Conservation (phyloP, 2,329 filamentous ascomycete genomes). For the Diaporthe caulivora region DNA sequence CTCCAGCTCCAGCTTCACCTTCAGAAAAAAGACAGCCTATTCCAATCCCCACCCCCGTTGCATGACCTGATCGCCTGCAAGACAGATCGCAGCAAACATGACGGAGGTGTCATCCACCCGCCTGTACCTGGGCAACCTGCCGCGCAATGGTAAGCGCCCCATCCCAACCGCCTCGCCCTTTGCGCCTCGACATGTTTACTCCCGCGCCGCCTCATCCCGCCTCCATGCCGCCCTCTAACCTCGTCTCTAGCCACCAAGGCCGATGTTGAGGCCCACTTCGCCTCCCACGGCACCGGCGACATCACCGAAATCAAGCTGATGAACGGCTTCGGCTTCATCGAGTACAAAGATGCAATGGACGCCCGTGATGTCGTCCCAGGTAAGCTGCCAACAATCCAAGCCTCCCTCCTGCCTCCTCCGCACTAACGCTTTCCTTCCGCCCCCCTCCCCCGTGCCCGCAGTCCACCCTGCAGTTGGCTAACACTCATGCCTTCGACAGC, state of each 20-base stretch:
- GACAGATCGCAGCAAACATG: slow-evolving; percentile 63
- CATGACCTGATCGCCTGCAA: slow-evolving; percentile 36
- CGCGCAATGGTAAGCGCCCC: slow-evolving; percentile 84
- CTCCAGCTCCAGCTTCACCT: not conserved
- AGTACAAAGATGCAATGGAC: slow-evolving; percentile 99
- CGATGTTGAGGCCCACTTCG: slow-evolving; percentile 96
- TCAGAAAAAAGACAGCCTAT: slow-evolving; percentile 2
- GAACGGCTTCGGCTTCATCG: slow-evolving; percentile 99
- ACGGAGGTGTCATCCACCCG: slow-evolving; percentile 93
- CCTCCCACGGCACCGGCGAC: slow-evolving; percentile 94
- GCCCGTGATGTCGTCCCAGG: slow-evolving; percentile 98
- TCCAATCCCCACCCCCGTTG: slow-evolving; percentile 23
- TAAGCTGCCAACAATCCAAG: slow-evolving; percentile 60
- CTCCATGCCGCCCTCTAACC: slow-evolving; percentile 19
- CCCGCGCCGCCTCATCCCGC: slow-evolving; percentile 41
- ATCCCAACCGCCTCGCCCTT: slow-evolving; percentile 27
- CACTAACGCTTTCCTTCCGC: slow-evolving; percentile 38
- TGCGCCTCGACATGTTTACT: slow-evolving; percentile 28
- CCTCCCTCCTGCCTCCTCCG: slow-evolving; percentile 16
- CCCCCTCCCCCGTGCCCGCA: slow-evolving; percentile 41
- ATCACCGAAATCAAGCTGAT: slow-evolving; percentile 99
- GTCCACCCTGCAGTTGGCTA: slow-evolving; percentile 39
- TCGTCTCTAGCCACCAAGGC: slow-evolving; percentile 84
- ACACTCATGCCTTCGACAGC: slow-evolving; percentile 56
- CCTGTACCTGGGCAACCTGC: slow-evolving; percentile 97